Evolutionary conservation across 2,329 filamentous ascomycete species (phyloP).

Genomic region (Epichloe sibirici): DNA sequence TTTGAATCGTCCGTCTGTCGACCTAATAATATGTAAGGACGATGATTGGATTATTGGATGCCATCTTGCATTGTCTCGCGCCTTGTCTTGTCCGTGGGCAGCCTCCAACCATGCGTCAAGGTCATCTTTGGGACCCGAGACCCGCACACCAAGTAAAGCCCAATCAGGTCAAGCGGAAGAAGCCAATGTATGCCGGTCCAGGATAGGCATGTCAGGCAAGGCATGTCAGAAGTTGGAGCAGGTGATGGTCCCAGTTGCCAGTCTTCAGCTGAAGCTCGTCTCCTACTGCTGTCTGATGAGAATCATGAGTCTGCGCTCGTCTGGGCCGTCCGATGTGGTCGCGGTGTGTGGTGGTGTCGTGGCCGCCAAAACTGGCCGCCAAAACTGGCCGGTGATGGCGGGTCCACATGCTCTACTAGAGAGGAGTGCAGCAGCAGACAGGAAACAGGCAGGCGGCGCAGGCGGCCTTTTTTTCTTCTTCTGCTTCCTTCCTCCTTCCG

Average conservation of each 20-base stretch:
- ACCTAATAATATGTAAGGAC: too few species aligned
- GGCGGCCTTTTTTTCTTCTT: too few species aligned
- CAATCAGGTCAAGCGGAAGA: neutral
- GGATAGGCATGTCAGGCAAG: slow-evolving; percentile 1
- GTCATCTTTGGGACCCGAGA: neutral
- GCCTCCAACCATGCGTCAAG: neutral
- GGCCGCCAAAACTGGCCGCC: neutral
- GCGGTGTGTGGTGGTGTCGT: neutral
- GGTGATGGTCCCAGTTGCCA: neutral
- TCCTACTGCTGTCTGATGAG: too few species aligned
- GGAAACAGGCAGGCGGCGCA: too few species aligned
- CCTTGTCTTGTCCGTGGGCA: neutral
- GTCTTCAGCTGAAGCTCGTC: neutral
- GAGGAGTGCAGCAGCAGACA: neutral
- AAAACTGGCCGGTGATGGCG: neutral
- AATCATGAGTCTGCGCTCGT: too few species aligned
- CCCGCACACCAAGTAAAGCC: neutral
- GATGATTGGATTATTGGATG: neutral
- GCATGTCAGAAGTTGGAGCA: neutral
- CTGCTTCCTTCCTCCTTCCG: too few species aligned
- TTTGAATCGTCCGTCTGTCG: neutral
- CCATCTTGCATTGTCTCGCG: slow-evolving; percentile 1
- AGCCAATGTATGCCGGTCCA: slow-evolving; percentile 1
- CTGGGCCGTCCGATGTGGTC: too few species aligned
- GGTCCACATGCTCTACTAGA: neutral